Percentiles rank a stretch among this genome's conserved stretches.
phyloP scores from a whole-genome alignment of 352 stramenopile species.

The Phytophthora pisi region DNA sequence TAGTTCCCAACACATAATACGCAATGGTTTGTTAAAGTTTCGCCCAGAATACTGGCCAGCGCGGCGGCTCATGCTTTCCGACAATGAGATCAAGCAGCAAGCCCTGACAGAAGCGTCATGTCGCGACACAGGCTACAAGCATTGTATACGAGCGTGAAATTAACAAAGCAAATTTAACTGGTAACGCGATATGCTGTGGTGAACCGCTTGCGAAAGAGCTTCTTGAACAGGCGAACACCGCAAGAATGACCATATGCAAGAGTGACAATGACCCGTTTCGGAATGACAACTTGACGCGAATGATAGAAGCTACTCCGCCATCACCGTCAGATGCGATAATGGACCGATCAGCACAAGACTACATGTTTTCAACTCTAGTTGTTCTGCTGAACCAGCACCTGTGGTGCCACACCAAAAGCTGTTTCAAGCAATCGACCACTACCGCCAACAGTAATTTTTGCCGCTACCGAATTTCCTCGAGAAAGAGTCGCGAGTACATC shows the following conservation, averaged over 20 bases:
- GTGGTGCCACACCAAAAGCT: slow-evolving; percentile 10
- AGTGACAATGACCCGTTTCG: slow-evolving; percentile 8
- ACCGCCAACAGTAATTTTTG: slow-evolving; percentile 1
- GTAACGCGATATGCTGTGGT: background rate
- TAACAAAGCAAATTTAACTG: background rate
- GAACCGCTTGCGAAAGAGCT: background rate
- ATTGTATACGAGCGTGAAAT: slow-evolving; percentile 3
- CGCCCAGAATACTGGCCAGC: slow-evolving; percentile 7
- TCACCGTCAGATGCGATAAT: background rate
- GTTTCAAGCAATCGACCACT: slow-evolving; percentile 3
- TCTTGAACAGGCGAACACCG: background rate
- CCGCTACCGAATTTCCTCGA: slow-evolving; percentile 7
- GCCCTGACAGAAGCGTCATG: background rate
- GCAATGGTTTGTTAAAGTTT: slow-evolving; percentile 1
- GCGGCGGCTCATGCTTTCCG: slow-evolving; percentile 1
- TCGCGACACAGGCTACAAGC: background rate
- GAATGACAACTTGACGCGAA: slow-evolving; percentile 1
- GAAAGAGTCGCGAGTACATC: background rate
- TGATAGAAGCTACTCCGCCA: background rate
- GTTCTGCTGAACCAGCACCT: slow-evolving; percentile 4
- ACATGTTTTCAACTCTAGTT: slow-evolving; percentile 4
- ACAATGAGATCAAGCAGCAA: slow-evolving; percentile 7
- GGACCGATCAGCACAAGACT: background rate
- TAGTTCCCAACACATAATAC: slow-evolving; percentile 13
- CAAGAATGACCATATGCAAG: slow-evolving; percentile 1